Conservation (phyloP, 1,284 basidiomycete genomes). For the Paramarasmius palmivorus region DNA sequence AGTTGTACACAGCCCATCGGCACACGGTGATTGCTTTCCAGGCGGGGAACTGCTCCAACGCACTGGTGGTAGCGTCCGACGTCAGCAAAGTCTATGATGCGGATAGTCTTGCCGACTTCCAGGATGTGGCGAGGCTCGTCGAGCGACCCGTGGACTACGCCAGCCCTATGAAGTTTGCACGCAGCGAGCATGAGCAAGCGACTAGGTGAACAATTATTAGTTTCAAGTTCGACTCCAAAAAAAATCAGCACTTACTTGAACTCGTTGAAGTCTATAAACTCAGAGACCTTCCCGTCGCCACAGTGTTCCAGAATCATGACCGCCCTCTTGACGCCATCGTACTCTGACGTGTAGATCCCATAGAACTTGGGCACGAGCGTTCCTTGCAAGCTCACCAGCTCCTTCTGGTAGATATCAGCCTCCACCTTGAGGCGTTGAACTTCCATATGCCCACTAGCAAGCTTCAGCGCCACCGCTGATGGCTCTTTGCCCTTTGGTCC, state of each 20-base stretch:
- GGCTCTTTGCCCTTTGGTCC: background rate
- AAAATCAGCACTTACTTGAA: background rate
- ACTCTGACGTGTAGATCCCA: background rate
- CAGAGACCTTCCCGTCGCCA: background rate
- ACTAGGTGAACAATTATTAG: background rate
- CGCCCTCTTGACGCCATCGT: background rate
- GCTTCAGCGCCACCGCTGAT: background rate
- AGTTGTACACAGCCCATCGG: background rate
- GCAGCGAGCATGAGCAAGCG: background rate
- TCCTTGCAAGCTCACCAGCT: background rate
- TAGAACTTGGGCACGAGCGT: conserved; percentile 1
- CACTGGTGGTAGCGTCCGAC: background rate
- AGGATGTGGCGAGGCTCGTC: background rate
- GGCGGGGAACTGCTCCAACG: background rate
- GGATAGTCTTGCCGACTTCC: background rate
- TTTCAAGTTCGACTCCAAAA: background rate
- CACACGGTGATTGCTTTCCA: background rate
- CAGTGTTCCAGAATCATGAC: background rate
- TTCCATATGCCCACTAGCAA: background rate
- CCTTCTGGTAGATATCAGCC: background rate
- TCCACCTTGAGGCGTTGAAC: background rate
- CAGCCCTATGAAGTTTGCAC: conserved; percentile 1
- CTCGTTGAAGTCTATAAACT: background rate
- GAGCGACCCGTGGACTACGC: background rate
- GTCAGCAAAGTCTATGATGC: background rate